Percentiles rank a stretch among this genome's conserved stretches.
These are phyloP conservation scores for Ogataea corticis DNA, from an alignment of 805 yeast genomes.

Conservation along the genomic window DNA sequence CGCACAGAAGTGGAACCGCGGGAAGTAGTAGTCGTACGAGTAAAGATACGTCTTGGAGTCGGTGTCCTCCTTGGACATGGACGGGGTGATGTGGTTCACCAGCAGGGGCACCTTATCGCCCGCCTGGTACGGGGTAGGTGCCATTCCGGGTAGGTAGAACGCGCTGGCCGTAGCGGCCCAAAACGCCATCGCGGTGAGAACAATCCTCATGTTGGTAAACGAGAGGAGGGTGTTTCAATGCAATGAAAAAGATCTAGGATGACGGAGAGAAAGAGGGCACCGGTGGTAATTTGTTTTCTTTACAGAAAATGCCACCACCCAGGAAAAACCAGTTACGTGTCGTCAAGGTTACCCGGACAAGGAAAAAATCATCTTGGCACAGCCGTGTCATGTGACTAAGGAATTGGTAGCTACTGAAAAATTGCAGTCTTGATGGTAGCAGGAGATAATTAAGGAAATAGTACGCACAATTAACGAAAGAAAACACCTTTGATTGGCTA, in stretches of 20 bases:
- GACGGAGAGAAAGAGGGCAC: background rate
- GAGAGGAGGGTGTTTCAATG: background rate
- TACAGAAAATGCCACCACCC: constrained; percentile 8
- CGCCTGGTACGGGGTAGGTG: constrained; percentile 82
- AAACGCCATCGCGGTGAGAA: constrained; percentile 7
- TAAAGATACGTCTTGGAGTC: constrained; percentile 58
- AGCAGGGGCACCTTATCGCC: constrained; percentile 74
- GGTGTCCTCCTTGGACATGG: constrained; percentile 44
- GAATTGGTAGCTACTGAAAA: too few species aligned
- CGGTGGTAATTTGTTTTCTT: background rate
- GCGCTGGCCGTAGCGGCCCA: constrained; percentile 38
- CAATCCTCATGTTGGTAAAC: background rate
- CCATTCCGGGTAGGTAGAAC: constrained; percentile 93
- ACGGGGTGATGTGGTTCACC: constrained; percentile 90
- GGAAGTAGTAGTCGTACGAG: constrained; percentile 82
- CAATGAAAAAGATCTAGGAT: background rate
- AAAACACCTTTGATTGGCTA: too few species aligned
- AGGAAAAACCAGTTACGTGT: constrained; percentile 1
- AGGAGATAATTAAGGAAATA: too few species aligned
- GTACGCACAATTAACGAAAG: too few species aligned
- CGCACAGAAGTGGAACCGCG: constrained; percentile 77
- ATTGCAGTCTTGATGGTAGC: too few species aligned
- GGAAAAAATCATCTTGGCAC: too few species aligned
- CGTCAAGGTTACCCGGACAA: constrained; percentile 3
- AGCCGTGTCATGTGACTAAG: too few species aligned